Evolutionary conservation across 2,329 filamentous ascomycete species (phyloP), one percentile per base, ranked within the genome.

Genomic region (Fusarium ramigenum): DNA sequence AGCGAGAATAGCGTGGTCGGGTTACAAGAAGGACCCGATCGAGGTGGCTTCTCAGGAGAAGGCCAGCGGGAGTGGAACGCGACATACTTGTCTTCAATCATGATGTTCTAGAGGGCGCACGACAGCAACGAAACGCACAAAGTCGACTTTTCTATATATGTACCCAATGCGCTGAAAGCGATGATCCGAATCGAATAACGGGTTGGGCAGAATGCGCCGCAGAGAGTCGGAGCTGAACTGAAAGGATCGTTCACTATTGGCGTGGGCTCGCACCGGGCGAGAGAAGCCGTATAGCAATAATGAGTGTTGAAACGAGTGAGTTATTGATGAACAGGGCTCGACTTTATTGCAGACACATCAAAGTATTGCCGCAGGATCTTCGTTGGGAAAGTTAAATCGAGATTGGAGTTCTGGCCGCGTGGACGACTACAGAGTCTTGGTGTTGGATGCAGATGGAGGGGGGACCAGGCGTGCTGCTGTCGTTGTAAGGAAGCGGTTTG

Each of bases 51-150:
- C 50, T 47, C 62, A 58, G 69, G 60, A 60, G 50, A 50, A 53
- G 54, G 23, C 53, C 47, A 69, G 23, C 42, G 32, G 52, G 60
- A 50, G 58, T 30, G 32, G 47, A 54, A 60, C 59, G 57, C 57
- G 68, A 78, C 81, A 63, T 80, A 83, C 81, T 83, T 83, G 75
- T 83, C 82, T 67, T 83, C 81, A 75, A 83, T 72, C 81, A 83
- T 82, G 59, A 62, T 76, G 69, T 66, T 46, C 50, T 44, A 67
- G 68, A 44, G 73, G 73, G 70, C 59, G 66, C 66, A 63, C 65
- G 44, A 56, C 62, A 68, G 70, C 70, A 60, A 73, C 73, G 46
- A 60, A 70, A 63, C 66, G 75, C 66, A 69, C 61, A 40, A 58
- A 54, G 43, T 28, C 23, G 42, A 42, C 49, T 37, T 50, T 52